These are phyloP conservation scores for Calonectria honghensis DNA, from an alignment of 2,329 filamentous ascomycete genomes.

Conservation along the genomic window DNA sequence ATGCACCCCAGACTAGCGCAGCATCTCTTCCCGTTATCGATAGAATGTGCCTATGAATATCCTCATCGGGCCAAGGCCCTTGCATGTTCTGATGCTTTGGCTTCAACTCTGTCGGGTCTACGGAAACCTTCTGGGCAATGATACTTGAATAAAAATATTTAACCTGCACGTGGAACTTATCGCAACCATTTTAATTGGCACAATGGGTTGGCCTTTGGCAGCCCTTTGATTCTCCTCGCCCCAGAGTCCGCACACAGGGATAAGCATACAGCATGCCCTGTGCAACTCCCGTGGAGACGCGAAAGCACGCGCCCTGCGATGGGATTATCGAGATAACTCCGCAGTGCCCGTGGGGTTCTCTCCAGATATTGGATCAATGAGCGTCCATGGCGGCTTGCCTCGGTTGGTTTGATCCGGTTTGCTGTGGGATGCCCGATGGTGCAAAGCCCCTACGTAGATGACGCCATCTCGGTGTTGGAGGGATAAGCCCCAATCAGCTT, in stretches of 20 bases:
- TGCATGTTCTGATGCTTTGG: slow-evolving; percentile 7
- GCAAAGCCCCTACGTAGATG: slow-evolving; percentile 49
- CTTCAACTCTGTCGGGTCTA: neutral
- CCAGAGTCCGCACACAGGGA: neutral
- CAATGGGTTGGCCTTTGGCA: neutral
- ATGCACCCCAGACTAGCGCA: slow-evolving; percentile 25
- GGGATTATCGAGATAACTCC: slow-evolving; percentile 38
- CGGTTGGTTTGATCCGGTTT: slow-evolving; percentile 21
- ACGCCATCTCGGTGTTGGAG: slow-evolving; percentile 47
- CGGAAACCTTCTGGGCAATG: neutral
- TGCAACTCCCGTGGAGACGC: slow-evolving; percentile 1
- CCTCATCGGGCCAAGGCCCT: slow-evolving; percentile 28
- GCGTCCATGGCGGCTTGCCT: slow-evolving; percentile 2
- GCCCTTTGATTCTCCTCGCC: neutral
- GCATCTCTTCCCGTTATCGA: neutral
- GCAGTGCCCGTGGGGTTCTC: slow-evolving; percentile 31
- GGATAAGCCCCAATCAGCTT: slow-evolving; percentile 16
- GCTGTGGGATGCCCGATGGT: slow-evolving; percentile 46
- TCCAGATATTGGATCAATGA: slow-evolving; percentile 22
- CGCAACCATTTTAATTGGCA: neutral
- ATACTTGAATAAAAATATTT: neutral
- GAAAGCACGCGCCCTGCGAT: slow-evolving; percentile 2
- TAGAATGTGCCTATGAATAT: slow-evolving; percentile 3
- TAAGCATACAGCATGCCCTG: neutral
- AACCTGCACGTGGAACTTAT: neutral